phyloP scores from a whole-genome alignment of 345 rosid genomes.

The Gossypium bickii region DNA sequence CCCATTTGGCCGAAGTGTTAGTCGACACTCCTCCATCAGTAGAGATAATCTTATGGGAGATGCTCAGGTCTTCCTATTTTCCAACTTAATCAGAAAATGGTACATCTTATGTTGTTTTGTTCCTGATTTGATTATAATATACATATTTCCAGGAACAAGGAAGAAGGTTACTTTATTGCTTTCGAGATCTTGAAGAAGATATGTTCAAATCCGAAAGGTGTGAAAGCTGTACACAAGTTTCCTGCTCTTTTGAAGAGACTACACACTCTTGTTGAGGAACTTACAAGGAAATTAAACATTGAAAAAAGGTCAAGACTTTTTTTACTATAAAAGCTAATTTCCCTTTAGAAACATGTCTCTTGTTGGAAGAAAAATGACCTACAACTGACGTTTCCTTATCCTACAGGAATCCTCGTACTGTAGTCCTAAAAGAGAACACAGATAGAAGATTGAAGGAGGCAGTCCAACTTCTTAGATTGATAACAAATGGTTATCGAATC shows the following conservation, averaged over 20 bases:
- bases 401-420: constrained; percentile 49
- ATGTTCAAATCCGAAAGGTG: constrained; percentile 46
- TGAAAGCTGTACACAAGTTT: constrained; percentile 44
- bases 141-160: constrained; percentile 68
- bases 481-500: constrained; percentile 16
- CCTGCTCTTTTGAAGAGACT: constrained; percentile 66
- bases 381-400: background rate
- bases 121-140: background rate
- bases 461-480: constrained; percentile 45
- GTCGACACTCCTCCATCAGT: constrained; percentile 49
- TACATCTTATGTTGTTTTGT: background rate
- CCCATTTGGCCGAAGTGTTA: constrained; percentile 56
- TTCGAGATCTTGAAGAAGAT: constrained; percentile 68
- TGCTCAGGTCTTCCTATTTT: constrained; percentile 51
- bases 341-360: background rate
- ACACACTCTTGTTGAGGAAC: constrained; percentile 61
- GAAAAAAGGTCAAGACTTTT: constrained; percentile 44
- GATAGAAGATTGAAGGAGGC: constrained; percentile 64
- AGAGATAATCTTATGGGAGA: constrained; percentile 59
- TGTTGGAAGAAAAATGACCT: background rate
- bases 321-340: background rate
- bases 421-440: constrained; percentile 39
- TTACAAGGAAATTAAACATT: constrained; percentile 43
- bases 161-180: constrained; percentile 75
- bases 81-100: background rate